A percentile compares a stretch with the other conserved stretches of the same genome.
Evolutionary conservation across 148 eudicot species (phyloP).

Genomic region (Silene uniflora): DNA sequence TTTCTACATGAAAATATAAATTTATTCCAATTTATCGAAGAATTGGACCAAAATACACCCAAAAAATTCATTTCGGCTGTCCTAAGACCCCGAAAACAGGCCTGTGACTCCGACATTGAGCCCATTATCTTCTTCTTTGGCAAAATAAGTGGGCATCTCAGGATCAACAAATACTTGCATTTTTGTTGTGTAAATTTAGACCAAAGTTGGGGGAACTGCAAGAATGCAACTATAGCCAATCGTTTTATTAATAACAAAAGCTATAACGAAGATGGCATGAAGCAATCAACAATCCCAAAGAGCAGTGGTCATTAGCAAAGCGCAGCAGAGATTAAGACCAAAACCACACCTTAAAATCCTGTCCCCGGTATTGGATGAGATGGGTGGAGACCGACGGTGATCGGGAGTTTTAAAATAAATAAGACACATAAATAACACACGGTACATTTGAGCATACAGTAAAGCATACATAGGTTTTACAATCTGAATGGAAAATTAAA

Average conservation of each 20-base stretch:
- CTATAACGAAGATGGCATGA: neutral
- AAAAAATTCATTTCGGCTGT: too few relatives aligned
- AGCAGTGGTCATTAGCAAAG: neutral
- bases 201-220: too few relatives aligned
- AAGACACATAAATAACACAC: neutral
- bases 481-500: constrained; percentile 7
- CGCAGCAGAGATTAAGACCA: neutral
- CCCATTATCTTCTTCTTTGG: neutral
- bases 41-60: too few relatives aligned
- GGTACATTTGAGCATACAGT: neutral
- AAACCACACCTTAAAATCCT: neutral
- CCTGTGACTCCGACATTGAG: neutral
- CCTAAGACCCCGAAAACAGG: too few relatives aligned
- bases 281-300: neutral
- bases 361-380: too few relatives aligned
- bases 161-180: too few relatives aligned
- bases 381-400: too few relatives aligned
- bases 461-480: constrained; percentile 9
- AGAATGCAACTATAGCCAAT: neutral
- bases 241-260: neutral
- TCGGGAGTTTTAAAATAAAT: neutral
- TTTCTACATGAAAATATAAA: too few relatives aligned
- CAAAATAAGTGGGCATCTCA: neutral
- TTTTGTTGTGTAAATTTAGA: too few relatives aligned
- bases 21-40: too few relatives aligned